A percentile compares a stretch with the other conserved stretches of the same genome.
Conservation (phyloP, 192 early-diverging fungal species). For the Neocallimastix lanati region DNA sequence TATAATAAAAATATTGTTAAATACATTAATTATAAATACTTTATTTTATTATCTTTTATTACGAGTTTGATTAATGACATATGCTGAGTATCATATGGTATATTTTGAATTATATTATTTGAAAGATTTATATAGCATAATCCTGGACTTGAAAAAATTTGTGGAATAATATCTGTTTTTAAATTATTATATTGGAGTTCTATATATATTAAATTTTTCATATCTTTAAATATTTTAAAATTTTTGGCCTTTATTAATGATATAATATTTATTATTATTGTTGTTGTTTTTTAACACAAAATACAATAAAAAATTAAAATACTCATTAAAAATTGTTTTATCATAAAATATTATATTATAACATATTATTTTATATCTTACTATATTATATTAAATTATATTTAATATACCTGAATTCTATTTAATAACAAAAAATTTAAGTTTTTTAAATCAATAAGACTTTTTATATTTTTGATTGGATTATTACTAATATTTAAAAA, state of each 20-base stretch:
- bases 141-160: background rate
- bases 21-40: too few relatives aligned
- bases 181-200: background rate
- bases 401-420: background rate
- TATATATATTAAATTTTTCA: background rate
- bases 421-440: background rate
- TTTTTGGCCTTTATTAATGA: background rate
- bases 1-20: too few relatives aligned
- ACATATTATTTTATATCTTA: too few relatives aligned
- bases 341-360: too few relatives aligned
- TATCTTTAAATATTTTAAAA: background rate
- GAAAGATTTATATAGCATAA: background rate
- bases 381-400: background rate
- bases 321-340: too few relatives aligned
- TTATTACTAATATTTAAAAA: background rate
- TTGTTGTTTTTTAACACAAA: too few relatives aligned
- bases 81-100: background rate
- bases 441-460: background rate
- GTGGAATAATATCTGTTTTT: background rate
- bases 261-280: too few relatives aligned
- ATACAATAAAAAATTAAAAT: too few relatives aligned
- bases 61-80: background rate
- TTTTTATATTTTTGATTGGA: background rate
- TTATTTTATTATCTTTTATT: background rate
- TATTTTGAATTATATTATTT: background rate